A percentile compares a stretch with the other conserved stretches of the same genome.
phyloP scores from a whole-genome alignment of 345 rosid species.

The Acer saccharum region DNA sequence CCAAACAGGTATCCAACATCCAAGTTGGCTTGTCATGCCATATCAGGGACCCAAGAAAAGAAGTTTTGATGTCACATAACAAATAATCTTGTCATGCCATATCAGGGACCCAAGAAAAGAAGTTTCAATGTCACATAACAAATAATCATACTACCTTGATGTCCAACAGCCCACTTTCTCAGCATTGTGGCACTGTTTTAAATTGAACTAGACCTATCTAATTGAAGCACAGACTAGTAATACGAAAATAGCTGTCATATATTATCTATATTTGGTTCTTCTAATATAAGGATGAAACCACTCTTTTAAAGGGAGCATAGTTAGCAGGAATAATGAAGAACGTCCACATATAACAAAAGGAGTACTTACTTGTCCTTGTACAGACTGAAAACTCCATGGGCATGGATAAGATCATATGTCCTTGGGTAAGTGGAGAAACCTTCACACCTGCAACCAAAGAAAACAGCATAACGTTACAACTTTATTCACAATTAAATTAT shows the following conservation, averaged over 20 bases:
- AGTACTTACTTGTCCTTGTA: conserved; percentile 82
- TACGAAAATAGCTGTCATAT: background rate
- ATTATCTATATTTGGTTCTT: background rate
- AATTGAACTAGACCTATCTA: background rate
- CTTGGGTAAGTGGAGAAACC: conserved; percentile 99
- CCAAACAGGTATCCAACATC: background rate
- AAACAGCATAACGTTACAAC: background rate
- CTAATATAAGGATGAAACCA: background rate
- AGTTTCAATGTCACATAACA: background rate
- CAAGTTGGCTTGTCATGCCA: background rate
- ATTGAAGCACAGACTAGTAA: background rate
- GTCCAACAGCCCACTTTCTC: background rate
- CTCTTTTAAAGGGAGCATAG: background rate
- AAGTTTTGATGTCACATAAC: background rate
- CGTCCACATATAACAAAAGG: conserved; percentile 11
- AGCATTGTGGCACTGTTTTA: background rate
- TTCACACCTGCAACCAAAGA: conserved; percentile 80
- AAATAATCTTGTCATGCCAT: background rate
- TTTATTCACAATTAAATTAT: conserved; percentile 5
- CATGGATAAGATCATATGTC: conserved; percentile 93
- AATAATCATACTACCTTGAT: background rate
- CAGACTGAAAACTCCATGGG: conserved; percentile 78
- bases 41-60: background rate
- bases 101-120: background rate
- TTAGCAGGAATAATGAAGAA: background rate